A percentile compares a stretch with the other conserved stretches of the same genome.
phyloP scores from a whole-genome alignment of 768 basidiomycete genomes.

The Myochromella boudieri region DNA sequence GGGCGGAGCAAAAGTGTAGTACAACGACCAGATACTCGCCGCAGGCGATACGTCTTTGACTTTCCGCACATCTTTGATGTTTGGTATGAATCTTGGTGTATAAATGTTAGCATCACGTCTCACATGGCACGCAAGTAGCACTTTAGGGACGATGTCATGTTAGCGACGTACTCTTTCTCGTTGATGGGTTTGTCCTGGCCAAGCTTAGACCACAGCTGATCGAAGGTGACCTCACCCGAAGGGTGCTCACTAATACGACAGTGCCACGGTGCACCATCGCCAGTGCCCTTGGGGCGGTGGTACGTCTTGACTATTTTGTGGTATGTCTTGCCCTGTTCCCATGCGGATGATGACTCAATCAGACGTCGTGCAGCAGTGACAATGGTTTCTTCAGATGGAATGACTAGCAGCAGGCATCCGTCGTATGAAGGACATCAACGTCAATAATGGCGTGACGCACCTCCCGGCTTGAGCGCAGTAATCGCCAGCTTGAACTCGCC shows the following conservation, averaged over 20 bases:
- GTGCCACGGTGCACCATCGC: slow-evolving; percentile 66
- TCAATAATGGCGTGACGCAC: slow-evolving; percentile 2
- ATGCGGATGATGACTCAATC: slow-evolving; percentile 53
- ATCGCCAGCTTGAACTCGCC: slow-evolving; percentile 16
- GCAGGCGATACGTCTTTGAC: slow-evolving; percentile 65
- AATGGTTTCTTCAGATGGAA: slow-evolving; percentile 61
- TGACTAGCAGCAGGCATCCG: slow-evolving; percentile 36
- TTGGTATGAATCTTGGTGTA: slow-evolving; percentile 67
- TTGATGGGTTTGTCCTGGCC: slow-evolving; percentile 65
- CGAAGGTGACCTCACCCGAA: slow-evolving; percentile 67
- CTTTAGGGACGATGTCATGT: background rate
- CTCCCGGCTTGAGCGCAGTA: slow-evolving; percentile 13
- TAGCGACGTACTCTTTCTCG: slow-evolving; percentile 58
- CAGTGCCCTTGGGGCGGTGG: slow-evolving; percentile 48
- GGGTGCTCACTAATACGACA: slow-evolving; percentile 67
- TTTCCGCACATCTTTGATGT: slow-evolving; percentile 60
- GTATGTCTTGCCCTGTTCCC: slow-evolving; percentile 70
- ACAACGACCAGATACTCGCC: slow-evolving; percentile 67
- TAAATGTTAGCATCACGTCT: slow-evolving; percentile 42
- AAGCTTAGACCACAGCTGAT: slow-evolving; percentile 69
- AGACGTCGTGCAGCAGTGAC: slow-evolving; percentile 53
- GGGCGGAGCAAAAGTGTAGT: slow-evolving; percentile 72
- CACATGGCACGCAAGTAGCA: slow-evolving; percentile 5
- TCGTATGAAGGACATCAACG: slow-evolving; percentile 2
- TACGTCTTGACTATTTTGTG: slow-evolving; percentile 57